Percentiles rank a stretch among this genome's conserved stretches.
Evolutionary conservation across 305 asterid species (phyloP).

Genomic region (Euphrasia arctica): DNA sequence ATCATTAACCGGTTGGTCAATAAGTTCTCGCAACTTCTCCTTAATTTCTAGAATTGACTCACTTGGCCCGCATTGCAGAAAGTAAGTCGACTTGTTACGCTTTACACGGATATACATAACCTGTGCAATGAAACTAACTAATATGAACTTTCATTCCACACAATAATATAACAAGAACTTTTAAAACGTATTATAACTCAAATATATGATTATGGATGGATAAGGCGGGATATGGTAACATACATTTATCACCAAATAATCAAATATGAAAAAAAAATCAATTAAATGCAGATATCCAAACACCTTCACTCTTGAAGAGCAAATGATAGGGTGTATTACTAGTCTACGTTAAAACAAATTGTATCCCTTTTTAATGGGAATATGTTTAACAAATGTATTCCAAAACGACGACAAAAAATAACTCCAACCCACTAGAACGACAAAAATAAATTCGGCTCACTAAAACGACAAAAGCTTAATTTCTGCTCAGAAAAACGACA

Average conservation of each 20-base stretch:
- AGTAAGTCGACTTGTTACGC: constrained; percentile 80
- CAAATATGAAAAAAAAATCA: too few relatives aligned
- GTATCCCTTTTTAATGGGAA: neutral
- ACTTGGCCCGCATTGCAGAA: constrained; percentile 82
- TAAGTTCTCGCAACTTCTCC: constrained; percentile 81
- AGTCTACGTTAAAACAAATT: neutral
- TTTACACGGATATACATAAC: constrained; percentile 90
- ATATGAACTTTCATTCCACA: constrained; percentile 1
- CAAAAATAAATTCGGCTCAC: too few relatives aligned
- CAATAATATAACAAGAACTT: constrained; percentile 4
- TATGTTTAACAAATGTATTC: neutral
- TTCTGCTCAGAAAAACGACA: neutral
- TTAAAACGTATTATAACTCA: constrained; percentile 3
- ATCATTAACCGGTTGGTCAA: constrained; percentile 68
- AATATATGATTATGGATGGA: neutral
- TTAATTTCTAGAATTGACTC: constrained; percentile 69
- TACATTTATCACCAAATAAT: neutral
- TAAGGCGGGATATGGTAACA: constrained; percentile 1
- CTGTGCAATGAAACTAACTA: constrained; percentile 36
- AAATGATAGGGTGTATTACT: neutral
- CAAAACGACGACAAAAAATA: neutral
- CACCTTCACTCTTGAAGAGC: constrained; percentile 2
- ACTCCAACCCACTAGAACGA: too few relatives aligned
- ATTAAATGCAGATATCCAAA: constrained; percentile 5
- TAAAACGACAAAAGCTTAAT: neutral